Conservation (phyloP, 2,329 filamentous ascomycete genomes). For the Trematosphaeria pertusa region DNA sequence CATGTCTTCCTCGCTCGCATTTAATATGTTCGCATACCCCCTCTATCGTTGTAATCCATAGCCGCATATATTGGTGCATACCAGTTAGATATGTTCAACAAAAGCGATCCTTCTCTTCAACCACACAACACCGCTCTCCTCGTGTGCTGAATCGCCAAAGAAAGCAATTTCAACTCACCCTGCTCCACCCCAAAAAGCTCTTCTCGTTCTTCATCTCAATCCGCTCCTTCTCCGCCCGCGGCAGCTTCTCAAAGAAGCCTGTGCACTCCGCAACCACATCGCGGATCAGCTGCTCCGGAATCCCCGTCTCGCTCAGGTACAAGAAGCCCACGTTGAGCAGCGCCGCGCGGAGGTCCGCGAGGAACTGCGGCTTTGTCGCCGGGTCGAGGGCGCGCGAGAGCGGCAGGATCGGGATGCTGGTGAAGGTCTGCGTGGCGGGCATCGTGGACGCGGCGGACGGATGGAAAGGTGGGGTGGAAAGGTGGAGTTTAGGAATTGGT, state of each 20-base stretch:
- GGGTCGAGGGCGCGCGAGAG: slow-evolving; percentile 70
- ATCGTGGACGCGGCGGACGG: no score
- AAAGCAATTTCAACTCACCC: slow-evolving; percentile 41
- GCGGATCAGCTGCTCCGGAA: slow-evolving; percentile 66
- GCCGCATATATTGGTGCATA: no score
- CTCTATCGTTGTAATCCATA: background rate
- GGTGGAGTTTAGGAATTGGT: no score
- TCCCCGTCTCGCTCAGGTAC: slow-evolving; percentile 76
- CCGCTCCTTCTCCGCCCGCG: slow-evolving; percentile 73
- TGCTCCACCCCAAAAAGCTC: slow-evolving; percentile 57
- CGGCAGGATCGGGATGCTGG: slow-evolving; percentile 78
- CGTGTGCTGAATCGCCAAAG: no score
- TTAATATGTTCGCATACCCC: slow-evolving; percentile 2
- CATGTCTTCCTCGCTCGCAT: background rate
- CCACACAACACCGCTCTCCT: background rate
- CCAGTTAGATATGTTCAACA: background rate
- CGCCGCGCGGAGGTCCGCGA: slow-evolving; percentile 73
- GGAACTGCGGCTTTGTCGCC: slow-evolving; percentile 76
- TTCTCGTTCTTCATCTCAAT: slow-evolving; percentile 60
- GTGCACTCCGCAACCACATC: slow-evolving; percentile 72
- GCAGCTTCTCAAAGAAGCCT: slow-evolving; percentile 75
- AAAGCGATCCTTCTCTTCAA: background rate
- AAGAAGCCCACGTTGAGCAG: slow-evolving; percentile 88
- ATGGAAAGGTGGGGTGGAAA: no score
- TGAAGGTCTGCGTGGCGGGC: no score